Conservation (phyloP, 225 moss, liverwort and hornwort genomes). For the Marchantia paleacea region DNA sequence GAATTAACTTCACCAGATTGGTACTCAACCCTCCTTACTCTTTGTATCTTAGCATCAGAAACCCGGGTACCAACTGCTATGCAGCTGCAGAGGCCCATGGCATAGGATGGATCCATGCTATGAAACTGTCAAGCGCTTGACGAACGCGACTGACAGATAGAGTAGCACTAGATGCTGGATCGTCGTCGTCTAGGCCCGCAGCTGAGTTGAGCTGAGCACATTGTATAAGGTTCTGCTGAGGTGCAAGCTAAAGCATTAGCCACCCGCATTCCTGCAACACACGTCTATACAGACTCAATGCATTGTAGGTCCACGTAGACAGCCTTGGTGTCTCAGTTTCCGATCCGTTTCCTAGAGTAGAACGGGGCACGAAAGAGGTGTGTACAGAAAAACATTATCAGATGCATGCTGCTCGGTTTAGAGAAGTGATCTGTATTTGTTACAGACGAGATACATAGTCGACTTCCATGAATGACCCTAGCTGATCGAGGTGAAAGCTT, state of each 20-base stretch:
- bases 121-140: too few relatives aligned
- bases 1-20: too few relatives aligned
- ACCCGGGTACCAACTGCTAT: neutral
- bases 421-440: neutral
- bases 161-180: neutral
- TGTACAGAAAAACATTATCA: neutral
- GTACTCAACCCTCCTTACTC: too few relatives aligned
- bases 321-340: neutral
- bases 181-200: neutral
- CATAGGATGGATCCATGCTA: neutral
- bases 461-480: neutral
- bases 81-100: neutral
- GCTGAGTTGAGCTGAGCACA: neutral
- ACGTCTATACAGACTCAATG: neutral
- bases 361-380: neutral
- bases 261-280: constrained; percentile 17
- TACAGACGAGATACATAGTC: neutral
- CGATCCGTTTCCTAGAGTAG: neutral
- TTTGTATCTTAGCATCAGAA: too few relatives aligned
- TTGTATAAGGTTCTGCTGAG: constrained; percentile 3
- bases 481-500: constrained; percentile 27
- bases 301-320: neutral
- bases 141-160: too few relatives aligned
- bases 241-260: neutral
- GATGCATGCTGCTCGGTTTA: neutral